Evolutionary conservation across 768 basidiomycete genomes (phyloP).

Genomic region (Lactifluus hygrophoroides): DNA sequence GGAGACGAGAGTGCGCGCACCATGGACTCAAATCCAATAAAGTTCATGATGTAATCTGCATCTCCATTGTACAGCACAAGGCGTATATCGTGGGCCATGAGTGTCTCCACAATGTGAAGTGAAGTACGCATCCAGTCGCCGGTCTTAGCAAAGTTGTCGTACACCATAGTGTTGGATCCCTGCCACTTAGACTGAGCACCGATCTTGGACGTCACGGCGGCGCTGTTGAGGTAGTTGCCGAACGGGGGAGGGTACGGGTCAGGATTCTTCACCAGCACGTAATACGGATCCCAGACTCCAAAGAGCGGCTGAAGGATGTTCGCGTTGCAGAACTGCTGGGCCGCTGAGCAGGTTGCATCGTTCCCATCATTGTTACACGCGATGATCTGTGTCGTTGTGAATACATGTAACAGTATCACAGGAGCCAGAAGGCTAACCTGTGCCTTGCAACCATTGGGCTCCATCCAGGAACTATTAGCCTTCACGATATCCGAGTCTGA

Average conservation of each 20-base stretch:
- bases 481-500: constrained; percentile 32
- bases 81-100: too few species aligned
- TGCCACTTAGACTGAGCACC: constrained; percentile 39
- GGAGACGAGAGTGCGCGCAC: constrained; percentile 24
- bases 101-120: too few species aligned
- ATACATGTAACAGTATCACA: not conserved
- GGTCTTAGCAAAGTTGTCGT: constrained; percentile 37
- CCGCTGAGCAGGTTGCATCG: constrained; percentile 43
- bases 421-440: constrained; percentile 28
- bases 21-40: constrained; percentile 49
- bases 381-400: constrained; percentile 33
- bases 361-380: constrained; percentile 42
- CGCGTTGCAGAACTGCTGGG: constrained; percentile 52
- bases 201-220: constrained; percentile 30
- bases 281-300: constrained; percentile 50
- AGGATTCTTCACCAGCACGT: constrained; percentile 34
- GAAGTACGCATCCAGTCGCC: constrained; percentile 36
- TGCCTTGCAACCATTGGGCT: constrained; percentile 40
- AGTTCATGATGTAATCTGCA: constrained; percentile 28
- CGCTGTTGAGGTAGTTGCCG: constrained; percentile 25
- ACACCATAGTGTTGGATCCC: constrained; percentile 36
- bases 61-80: too few species aligned
- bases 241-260: constrained; percentile 44
- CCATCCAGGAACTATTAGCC: constrained; percentile 38
- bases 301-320: constrained; percentile 27